These are phyloP conservation scores for Monilinia polystroma DNA, from an alignment of 2,329 filamentous ascomycete genomes.

Conservation along the genomic window DNA sequence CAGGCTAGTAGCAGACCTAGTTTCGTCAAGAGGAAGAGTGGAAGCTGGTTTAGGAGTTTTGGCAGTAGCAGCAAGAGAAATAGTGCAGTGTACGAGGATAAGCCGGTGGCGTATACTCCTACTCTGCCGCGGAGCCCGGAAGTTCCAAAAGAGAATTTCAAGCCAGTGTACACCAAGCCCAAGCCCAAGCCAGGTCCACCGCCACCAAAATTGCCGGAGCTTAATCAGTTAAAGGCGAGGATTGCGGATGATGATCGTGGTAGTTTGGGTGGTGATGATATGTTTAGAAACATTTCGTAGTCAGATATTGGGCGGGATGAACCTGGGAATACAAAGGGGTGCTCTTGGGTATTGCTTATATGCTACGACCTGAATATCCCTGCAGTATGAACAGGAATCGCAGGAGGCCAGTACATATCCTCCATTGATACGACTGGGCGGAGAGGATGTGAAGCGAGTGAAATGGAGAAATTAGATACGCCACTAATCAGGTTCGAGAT, in stretches of 20 bases:
- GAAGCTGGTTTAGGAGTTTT: slow-evolving; percentile 39
- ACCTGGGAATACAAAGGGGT: slow-evolving; percentile 30
- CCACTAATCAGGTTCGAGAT: slow-evolving; percentile 28
- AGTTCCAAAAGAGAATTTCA: slow-evolving; percentile 25
- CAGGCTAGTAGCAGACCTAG: slow-evolving; percentile 31
- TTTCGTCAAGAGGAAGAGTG: slow-evolving; percentile 34
- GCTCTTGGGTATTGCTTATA: slow-evolving; percentile 15
- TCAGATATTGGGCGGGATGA: slow-evolving; percentile 27
- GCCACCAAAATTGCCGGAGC: slow-evolving; percentile 40
- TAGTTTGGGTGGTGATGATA: slow-evolving; percentile 39
- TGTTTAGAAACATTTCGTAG: slow-evolving; percentile 43
- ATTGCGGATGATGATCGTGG: slow-evolving; percentile 37
- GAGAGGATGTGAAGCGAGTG: slow-evolving; percentile 20
- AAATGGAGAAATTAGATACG: slow-evolving; percentile 32
- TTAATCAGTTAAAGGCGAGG: slow-evolving; percentile 39
- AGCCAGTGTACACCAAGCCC: slow-evolving; percentile 25
- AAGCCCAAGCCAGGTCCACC: slow-evolving; percentile 35
- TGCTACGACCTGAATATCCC: slow-evolving; percentile 22
- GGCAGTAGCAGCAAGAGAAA: slow-evolving; percentile 31
- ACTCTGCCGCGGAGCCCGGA: slow-evolving; percentile 26
- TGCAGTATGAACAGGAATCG: slow-evolving; percentile 22
- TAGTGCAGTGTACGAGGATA: slow-evolving; percentile 32
- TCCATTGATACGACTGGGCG: not conserved
- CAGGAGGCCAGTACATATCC: not conserved
- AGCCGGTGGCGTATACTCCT: slow-evolving; percentile 13